Evolutionary conservation across 2,329 filamentous ascomycete genomes (phyloP).

Genomic region (Colletotrichum cuscutae): DNA sequence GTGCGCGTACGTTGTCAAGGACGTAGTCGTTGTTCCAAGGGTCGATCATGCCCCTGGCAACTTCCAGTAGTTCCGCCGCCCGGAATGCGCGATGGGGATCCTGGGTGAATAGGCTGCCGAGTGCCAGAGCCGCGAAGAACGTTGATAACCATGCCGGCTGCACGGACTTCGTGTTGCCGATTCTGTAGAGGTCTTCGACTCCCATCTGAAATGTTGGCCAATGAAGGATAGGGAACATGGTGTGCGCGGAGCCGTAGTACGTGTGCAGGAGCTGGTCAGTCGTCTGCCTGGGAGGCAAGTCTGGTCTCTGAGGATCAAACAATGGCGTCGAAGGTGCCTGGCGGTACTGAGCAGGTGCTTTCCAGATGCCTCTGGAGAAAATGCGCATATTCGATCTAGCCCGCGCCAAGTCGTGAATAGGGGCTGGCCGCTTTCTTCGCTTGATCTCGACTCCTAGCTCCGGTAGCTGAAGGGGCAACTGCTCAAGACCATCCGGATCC

Average conservation of each 20-base stretch:
- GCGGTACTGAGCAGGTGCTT: conserved; percentile 77
- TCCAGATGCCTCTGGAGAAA: conserved; percentile 83
- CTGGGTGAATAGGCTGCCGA: conserved; percentile 79
- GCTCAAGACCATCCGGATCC: conserved; percentile 58
- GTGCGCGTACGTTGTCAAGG: conserved; percentile 78
- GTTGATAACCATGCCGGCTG: conserved; percentile 80
- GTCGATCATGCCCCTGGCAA: conserved; percentile 76
- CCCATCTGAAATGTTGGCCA: conserved; percentile 84
- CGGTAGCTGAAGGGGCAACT: conserved; percentile 67
- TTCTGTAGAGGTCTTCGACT: conserved; percentile 80
- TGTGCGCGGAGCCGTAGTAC: conserved; percentile 82
- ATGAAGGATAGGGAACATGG: conserved; percentile 85
- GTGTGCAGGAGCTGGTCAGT: conserved; percentile 79
- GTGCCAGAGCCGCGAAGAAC: conserved; percentile 85
- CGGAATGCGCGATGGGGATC: conserved; percentile 65
- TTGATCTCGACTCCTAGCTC: conserved; percentile 74
- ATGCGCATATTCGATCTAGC: conserved; percentile 78
- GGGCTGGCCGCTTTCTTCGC: conserved; percentile 68
- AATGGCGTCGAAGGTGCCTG: conserved; percentile 54
- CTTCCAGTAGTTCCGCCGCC: conserved; percentile 75
- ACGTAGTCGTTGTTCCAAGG: conserved; percentile 84
- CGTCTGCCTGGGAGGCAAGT: conserved; percentile 75
- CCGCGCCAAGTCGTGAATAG: conserved; percentile 75
- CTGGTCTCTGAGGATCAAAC: conserved; percentile 66
- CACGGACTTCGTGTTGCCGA: conserved; percentile 67